Evolutionary conservation across 2,329 filamentous ascomycete genomes (phyloP).

Genomic region (Talaromyces sp.): DNA sequence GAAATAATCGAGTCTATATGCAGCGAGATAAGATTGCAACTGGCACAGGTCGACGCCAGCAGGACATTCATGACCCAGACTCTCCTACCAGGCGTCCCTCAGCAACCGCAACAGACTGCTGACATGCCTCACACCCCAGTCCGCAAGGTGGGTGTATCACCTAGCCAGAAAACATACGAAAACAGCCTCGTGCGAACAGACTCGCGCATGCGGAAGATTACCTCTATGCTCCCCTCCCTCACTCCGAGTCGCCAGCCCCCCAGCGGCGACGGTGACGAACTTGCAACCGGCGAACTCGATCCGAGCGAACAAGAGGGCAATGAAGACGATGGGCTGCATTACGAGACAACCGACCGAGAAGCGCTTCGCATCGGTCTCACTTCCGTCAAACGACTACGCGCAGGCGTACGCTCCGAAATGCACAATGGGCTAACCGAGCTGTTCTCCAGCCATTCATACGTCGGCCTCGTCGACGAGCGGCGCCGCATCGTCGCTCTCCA

Average conservation of each 20-base stretch:
- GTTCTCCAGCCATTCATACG: constrained; percentile 83
- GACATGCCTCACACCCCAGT: not conserved
- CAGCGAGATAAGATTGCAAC: constrained; percentile 67
- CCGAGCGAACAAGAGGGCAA: constrained; percentile 15
- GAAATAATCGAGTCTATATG: constrained; percentile 88
- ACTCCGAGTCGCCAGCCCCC: constrained; percentile 28
- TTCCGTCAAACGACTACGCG: constrained; percentile 81
- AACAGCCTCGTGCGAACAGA: constrained; percentile 91
- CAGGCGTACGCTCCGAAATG: constrained; percentile 72
- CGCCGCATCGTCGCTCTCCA: constrained; percentile 89
- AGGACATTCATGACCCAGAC: constrained; percentile 93
- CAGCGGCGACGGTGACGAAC: constrained; percentile 22
- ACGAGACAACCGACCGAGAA: constrained; percentile 67
- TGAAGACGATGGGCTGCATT: constrained; percentile 56
- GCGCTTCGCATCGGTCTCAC: constrained; percentile 66
- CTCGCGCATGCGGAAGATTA: constrained; percentile 85
- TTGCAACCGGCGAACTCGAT: constrained; percentile 1
- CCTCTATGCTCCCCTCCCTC: constrained; percentile 77
- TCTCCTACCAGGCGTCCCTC: constrained; percentile 64
- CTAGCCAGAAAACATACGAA: constrained; percentile 60
- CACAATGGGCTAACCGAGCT: constrained; percentile 83
- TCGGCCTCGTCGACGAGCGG: constrained; percentile 83
- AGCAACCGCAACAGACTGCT: constrained; percentile 14
- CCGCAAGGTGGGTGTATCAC: constrained; percentile 17
- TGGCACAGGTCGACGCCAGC: constrained; percentile 86